These are phyloP conservation scores for Colletotrichum sp. DNA, from an alignment of 2,329 filamentous ascomycete genomes.

Conservation along the genomic window DNA sequence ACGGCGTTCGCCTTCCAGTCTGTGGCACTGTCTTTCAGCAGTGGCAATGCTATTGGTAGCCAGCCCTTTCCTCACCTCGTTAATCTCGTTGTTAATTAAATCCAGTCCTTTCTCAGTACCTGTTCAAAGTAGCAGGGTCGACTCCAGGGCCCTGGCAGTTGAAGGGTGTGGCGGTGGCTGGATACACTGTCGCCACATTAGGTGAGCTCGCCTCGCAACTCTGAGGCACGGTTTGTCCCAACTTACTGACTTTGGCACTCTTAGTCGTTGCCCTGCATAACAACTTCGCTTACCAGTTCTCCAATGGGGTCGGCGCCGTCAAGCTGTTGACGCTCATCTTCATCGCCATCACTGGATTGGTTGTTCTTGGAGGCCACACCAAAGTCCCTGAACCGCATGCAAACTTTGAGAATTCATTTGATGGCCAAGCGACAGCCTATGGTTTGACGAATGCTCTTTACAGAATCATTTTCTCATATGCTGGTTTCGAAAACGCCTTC, in stretches of 20 bases:
- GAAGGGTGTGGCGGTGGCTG: conserved; percentile 70
- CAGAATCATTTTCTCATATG: conserved; percentile 9
- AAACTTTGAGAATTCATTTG: conserved; percentile 35
- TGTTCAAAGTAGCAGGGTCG: conserved; percentile 60
- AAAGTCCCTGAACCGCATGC: conserved; percentile 31
- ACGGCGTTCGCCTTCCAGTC: conserved; percentile 68
- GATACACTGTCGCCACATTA: conserved; percentile 57
- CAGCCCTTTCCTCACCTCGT: rapidly evolving
- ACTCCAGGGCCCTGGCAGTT: conserved; percentile 62
- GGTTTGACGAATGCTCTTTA: conserved; percentile 3
- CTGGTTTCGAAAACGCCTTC: conserved; percentile 61
- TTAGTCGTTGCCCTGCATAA: conserved; percentile 40
- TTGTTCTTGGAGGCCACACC: background rate
- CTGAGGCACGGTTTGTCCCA: background rate
- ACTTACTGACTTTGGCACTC: background rate
- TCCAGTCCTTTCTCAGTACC: conserved; percentile 62
- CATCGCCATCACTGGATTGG: background rate
- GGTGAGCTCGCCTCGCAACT: conserved; percentile 5
- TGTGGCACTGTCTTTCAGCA: conserved; percentile 68
- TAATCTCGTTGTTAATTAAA: background rate
- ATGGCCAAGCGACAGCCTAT: background rate
- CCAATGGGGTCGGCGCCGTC: conserved; percentile 60
- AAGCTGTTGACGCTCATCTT: conserved; percentile 51
- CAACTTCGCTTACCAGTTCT: conserved; percentile 58
- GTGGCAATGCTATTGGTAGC: conserved; percentile 57